Evolutionary conservation across 306 rosid genomes (phyloP).

Genomic region (Ochetophila trinervis): DNA sequence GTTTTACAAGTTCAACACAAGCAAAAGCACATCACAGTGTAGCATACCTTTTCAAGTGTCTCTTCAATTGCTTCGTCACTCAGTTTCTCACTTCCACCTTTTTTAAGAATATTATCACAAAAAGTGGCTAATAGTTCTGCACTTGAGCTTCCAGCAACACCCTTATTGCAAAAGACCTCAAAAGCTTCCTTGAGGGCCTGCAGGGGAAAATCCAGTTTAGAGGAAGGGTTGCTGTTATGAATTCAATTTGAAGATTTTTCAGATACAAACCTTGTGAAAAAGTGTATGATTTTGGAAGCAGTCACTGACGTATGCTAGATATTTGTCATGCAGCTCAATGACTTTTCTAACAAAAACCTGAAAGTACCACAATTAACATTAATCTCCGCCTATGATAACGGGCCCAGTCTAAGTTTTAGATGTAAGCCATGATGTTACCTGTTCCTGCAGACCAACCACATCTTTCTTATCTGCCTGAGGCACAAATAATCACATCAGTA

Average conservation of each 20-base stretch:
- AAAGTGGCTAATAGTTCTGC: constrained; percentile 52
- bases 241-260: constrained; percentile 1
- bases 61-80: constrained; percentile 60
- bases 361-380: constrained; percentile 27
- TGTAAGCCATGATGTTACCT: constrained; percentile 28
- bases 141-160: constrained; percentile 53
- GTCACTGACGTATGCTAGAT: constrained; percentile 59
- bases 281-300: constrained; percentile 83
- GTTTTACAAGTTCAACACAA: constrained; percentile 4
- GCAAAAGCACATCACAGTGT: constrained; percentile 15
- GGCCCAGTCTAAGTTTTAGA: constrained; percentile 2
- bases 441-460: constrained; percentile 56
- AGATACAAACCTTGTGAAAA: constrained; percentile 49
- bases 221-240: constrained; percentile 7
- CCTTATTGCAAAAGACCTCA: constrained; percentile 55
- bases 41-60: constrained; percentile 79
- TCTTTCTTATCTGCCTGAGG: constrained; percentile 86
- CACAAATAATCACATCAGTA: constrained; percentile 26
- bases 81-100: constrained; percentile 55
- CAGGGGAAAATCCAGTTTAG: constrained; percentile 17
- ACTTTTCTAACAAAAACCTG: constrained; percentile 59
- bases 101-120: constrained; percentile 54
- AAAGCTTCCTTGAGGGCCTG: constrained; percentile 55
- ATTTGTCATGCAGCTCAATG: constrained; percentile 56
- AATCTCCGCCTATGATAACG: constrained; percentile 24